Evolutionary conservation across 2,329 filamentous ascomycete genomes (phyloP), one percentile per base, ranked within the genome.

Genomic region (Saccharata proteae): DNA sequence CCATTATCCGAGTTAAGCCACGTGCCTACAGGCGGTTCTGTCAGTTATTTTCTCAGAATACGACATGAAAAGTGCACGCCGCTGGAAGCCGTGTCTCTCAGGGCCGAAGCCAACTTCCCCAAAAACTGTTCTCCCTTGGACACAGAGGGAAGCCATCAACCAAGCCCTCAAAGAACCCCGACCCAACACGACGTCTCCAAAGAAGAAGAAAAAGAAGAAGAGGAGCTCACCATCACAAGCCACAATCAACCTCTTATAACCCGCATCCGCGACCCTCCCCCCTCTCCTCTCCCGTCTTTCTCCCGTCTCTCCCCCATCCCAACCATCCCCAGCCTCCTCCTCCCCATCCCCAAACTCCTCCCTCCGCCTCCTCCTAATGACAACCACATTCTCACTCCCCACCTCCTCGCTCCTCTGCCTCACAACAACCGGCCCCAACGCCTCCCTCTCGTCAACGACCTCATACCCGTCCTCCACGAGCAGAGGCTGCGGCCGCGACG

Each of bases 1-100:
- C 58, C 58, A 31, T 58, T 58, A 37, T 65, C 62, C 6, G 61
- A 59, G 40, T 67, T 63, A 27, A 64, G 46, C 63, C 62, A 66
- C n/a, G 62, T 61, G 24, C 54, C 53, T 54, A 13, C 5, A 4
- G 8, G 17, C 16, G 15, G 17, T 28, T 12, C 17, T 19, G 16
- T 21, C 26, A 27, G 17, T 16, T 12, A 14, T 13, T 29, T n/a
- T 20, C 17, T 26, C 15, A 6, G 15, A 25, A 2, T 34, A 22
- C 2, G 22, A 25, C 14, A 26, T 20, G 8, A 14, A 12, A 31
- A 13, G 10, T 11, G 10, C 8, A 7, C 24, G 8, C 13, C 24
- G 24, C n/a, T n/a, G n/a, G n/a, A n/a, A n/a, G n/a, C n/a, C n/a
- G n/a, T n/a, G n/a, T n/a, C n/a, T n/a, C n/a, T n/a, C n/a, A n/a